phyloP scores from a whole-genome alignment of 2,329 filamentous ascomycete species.

The Neofusicoccum sp. region DNA sequence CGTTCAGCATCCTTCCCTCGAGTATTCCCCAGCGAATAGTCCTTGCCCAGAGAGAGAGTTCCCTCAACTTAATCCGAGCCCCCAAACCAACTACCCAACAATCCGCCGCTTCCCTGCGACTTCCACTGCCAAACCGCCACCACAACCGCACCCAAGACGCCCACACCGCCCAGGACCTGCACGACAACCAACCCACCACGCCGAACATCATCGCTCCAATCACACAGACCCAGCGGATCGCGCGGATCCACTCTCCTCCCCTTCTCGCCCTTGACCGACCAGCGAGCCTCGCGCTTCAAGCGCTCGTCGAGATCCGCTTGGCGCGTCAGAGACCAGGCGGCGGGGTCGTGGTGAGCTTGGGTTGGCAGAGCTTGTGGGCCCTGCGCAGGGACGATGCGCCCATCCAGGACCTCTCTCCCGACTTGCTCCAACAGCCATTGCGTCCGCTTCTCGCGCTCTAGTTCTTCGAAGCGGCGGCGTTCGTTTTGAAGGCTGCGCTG shows the following conservation, averaged over 20 bases:
- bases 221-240: conserved; percentile 77
- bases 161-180: conserved; percentile 71
- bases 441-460: conserved; percentile 60
- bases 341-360: neutral
- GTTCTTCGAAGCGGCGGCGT: conserved; percentile 63
- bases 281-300: conserved; percentile 26
- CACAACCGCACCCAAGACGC: conserved; percentile 70
- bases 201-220: conserved; percentile 65
- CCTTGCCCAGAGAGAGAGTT: neutral
- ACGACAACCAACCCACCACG: conserved; percentile 65
- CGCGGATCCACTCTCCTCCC: conserved; percentile 50
- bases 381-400: conserved; percentile 28
- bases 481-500: conserved; percentile 74
- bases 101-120: neutral
- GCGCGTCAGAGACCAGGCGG: conserved; percentile 21
- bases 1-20: no score
- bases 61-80: neutral
- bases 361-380: conserved; percentile 18
- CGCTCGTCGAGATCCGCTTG: conserved; percentile 34
- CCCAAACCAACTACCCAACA: conserved; percentile 3
- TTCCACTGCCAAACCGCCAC: conserved; percentile 40
- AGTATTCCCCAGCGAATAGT: no score
- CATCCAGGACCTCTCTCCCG: conserved; percentile 57
- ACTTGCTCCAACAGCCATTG: conserved; percentile 70
- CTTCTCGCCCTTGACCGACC: conserved; percentile 25